These are phyloP conservation scores for Globisporangium orthogonon DNA, from an alignment of 352 stramenopile genomes.

Conservation along the genomic window DNA sequence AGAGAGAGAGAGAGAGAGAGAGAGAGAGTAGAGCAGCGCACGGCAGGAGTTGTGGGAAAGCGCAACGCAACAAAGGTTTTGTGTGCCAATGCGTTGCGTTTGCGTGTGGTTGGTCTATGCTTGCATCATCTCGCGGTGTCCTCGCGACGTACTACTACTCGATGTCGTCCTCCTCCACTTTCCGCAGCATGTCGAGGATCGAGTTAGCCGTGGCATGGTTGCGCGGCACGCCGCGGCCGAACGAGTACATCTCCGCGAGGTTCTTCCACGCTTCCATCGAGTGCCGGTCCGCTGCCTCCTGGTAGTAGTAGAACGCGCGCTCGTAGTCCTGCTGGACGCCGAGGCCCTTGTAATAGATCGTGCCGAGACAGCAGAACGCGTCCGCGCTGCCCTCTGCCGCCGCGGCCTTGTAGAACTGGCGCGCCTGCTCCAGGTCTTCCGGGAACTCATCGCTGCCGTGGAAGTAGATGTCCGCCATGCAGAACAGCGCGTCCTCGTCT, in stretches of 20 bases:
- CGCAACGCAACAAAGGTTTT: background rate
- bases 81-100: background rate
- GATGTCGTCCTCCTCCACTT: conserved; percentile 8
- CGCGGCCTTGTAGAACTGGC: conserved; percentile 60
- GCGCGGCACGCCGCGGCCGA: conserved; percentile 64
- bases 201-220: conserved; percentile 74
- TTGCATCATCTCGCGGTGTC: background rate
- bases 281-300: conserved; percentile 75
- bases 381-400: conserved; percentile 62
- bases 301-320: conserved; percentile 84
- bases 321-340: conserved; percentile 65
- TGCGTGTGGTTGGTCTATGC: background rate
- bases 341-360: conserved; percentile 73
- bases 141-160: background rate
- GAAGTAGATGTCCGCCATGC: conserved; percentile 85
- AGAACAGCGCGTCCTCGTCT: conserved; percentile 75
- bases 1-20: conserved; percentile 1
- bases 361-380: conserved; percentile 74
- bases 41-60: no score
- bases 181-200: conserved; percentile 79
- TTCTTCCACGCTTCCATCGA: conserved; percentile 88
- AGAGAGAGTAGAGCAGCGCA: background rate
- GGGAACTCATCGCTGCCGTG: conserved; percentile 75
- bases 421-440: conserved; percentile 61
- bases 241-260: conserved; percentile 82